phyloP scores from a whole-genome alignment of 2,329 filamentous ascomycete species.

The Pestalotiopsis sp. region DNA sequence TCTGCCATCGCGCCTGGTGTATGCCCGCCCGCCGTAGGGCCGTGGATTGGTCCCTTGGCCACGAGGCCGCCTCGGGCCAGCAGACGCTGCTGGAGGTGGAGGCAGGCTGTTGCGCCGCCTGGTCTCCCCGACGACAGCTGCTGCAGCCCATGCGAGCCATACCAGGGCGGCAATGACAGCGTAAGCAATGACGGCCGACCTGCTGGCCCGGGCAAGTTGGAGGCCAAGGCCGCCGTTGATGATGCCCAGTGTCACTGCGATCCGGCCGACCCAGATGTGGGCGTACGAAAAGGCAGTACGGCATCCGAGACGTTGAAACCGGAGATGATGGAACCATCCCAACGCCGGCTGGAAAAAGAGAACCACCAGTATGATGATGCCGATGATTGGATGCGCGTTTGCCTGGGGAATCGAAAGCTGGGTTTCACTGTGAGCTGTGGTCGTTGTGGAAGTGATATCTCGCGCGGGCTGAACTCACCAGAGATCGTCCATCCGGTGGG shows the following conservation, averaged over 20 bases:
- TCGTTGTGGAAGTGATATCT: neutral
- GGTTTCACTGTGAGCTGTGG: neutral
- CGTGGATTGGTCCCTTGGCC: conserved; percentile 17
- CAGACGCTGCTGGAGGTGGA: neutral
- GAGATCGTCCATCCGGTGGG: conserved; percentile 28
- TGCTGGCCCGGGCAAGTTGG: conserved; percentile 33
- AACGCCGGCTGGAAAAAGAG: conserved; percentile 44
- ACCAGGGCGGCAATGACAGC: conserved; percentile 39
- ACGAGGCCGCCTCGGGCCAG: neutral
- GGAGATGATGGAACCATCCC: conserved; percentile 43
- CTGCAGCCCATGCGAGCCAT: conserved; percentile 38
- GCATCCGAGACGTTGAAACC: conserved; percentile 37
- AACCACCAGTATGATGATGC: conserved; percentile 41
- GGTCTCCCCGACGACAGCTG: conserved; percentile 34
- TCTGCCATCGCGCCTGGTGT: neutral
- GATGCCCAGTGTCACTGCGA: conserved; percentile 42
- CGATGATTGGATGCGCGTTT: conserved; percentile 50
- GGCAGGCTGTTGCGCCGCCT: conserved; percentile 6
- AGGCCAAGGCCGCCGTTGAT: conserved; percentile 48
- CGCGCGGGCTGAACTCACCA: conserved; percentile 30
- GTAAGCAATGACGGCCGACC: conserved; percentile 36
- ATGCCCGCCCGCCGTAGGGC: conserved; percentile 16
- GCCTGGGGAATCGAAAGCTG: conserved; percentile 33
- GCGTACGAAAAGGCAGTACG: conserved; percentile 44
- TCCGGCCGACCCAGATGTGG: conserved; percentile 46